phyloP scores from a whole-genome alignment of 2,329 filamentous ascomycete genomes.

The Paecilomyces formosus region DNA sequence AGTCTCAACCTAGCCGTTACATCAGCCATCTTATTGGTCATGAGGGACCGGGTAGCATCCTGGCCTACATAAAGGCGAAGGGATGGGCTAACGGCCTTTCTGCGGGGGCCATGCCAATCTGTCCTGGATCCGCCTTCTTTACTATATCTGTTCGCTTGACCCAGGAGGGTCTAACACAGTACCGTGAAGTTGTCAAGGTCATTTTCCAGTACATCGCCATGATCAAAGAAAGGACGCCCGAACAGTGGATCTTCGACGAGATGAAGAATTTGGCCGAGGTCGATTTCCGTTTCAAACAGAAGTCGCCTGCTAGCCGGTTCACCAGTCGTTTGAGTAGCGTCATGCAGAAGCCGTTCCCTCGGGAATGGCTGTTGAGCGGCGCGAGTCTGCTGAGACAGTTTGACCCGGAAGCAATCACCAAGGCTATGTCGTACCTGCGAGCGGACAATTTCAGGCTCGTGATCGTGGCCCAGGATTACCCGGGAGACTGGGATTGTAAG shows the following conservation, averaged over 20 bases:
- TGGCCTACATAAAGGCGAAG: conserved; percentile 82
- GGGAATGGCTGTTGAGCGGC: conserved; percentile 81
- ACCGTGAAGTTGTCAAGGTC: conserved; percentile 72
- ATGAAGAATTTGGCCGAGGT: conserved; percentile 85
- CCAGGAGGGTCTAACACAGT: conserved; percentile 74
- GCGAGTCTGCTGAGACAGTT: conserved; percentile 71
- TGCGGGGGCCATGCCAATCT: conserved; percentile 67
- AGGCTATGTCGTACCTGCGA: conserved; percentile 64
- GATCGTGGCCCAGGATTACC: conserved; percentile 74
- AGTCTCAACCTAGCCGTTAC: conserved; percentile 76
- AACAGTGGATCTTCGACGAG: conserved; percentile 92
- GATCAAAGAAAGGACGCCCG: conserved; percentile 69
- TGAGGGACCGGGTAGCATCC: conserved; percentile 84
- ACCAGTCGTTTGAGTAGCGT: conserved; percentile 75
- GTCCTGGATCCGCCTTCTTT: conserved; percentile 74
- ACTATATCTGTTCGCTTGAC: conserved; percentile 73
- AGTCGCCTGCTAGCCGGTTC: conserved; percentile 81
- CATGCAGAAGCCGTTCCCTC: conserved; percentile 85
- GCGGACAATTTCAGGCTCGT: conserved; percentile 86
- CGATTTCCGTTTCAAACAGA: conserved; percentile 91
- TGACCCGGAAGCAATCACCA: conserved; percentile 65
- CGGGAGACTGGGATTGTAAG: conserved; percentile 75
- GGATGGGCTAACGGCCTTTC: conserved; percentile 82
- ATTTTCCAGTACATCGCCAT: conserved; percentile 90
- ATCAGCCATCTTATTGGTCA: conserved; percentile 86